Conservation (phyloP, 2,329 filamentous ascomycete species). For the Aspergillus pseudoterreus region DNA sequence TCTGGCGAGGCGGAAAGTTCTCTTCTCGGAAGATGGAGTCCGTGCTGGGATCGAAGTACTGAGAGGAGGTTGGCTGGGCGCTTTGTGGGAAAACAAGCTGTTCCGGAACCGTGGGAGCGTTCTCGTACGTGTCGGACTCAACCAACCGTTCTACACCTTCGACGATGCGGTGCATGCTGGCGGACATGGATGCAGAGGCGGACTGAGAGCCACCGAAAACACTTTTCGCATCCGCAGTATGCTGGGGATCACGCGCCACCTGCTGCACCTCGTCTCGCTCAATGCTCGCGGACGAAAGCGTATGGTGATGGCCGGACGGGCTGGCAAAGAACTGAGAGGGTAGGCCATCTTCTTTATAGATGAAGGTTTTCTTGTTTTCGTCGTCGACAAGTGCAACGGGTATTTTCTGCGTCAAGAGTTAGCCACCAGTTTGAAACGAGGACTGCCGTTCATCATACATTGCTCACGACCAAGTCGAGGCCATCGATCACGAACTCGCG, state of each 20-base stretch:
- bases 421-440: conserved; percentile 4
- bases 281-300: conserved; percentile 38
- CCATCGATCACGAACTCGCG: conserved; percentile 62
- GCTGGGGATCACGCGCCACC: conserved; percentile 21
- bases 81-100: conserved; percentile 24
- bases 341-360: conserved; percentile 52
- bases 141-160: conserved; percentile 38
- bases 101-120: conserved; percentile 23
- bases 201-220: conserved; percentile 44
- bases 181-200: conserved; percentile 43
- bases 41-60: conserved; percentile 19
- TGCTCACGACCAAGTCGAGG: conserved; percentile 53
- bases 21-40: conserved; percentile 21
- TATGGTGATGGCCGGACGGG: conserved; percentile 39
- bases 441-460: conserved; percentile 27
- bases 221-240: conserved; percentile 27
- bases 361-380: conserved; percentile 45
- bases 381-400: conserved; percentile 47
- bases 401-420: conserved; percentile 36
- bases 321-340: conserved; percentile 49
- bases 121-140: conserved; percentile 39
- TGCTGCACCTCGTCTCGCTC: conserved; percentile 38
- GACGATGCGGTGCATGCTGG: conserved; percentile 38
- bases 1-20: conserved; percentile 18
- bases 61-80: conserved; percentile 19